Base-by-base conservation (phyloP, 768 basidiomycete genomes). In the Wakefieldia striispora region DNA sequence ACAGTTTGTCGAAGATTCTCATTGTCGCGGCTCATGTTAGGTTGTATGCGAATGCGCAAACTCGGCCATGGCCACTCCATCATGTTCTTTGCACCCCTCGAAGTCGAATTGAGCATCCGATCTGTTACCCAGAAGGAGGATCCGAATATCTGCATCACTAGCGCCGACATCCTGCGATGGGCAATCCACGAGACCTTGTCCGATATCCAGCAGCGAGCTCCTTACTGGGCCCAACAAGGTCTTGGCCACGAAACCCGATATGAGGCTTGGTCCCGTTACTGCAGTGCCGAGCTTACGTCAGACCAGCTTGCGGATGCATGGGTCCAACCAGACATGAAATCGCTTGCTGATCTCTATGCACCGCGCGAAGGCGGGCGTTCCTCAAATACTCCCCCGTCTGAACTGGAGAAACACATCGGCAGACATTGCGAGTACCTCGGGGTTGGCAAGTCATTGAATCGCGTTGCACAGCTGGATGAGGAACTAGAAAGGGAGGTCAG, bases 31-130 rank as follows among this genome's bases (percentile, higher is more conserved):
- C 10, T 3, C 9, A 19, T n/a, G 9, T 2, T 9, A 79, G 78
- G 76, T 12, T 80, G 79, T 43, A 81, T 80, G 79, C 68, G 79
- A 7, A 78, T 80, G 78, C 69, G 79, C 10, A 70, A 69, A 51
- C 68, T 81, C 0, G 79, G 79, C 16, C 55, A 62, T 6, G 73
- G 71, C 0, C 79, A 81, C 45, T 73, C 78, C 4, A 55, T 78
- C 21, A 62, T 74, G 49, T 80, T 80, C 52, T 75, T 76, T 37
- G 77, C 76, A 3, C 72, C 78, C 9, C 60, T 56, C 58, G 79
- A 79, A 40, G 63, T 78, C 4, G 72, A 74, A 45, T 55, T 53
- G 38, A 47, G 51, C 1, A 78, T 80, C 33, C 70, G 73, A 23
- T 46, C 50, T 2, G 43, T 64, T 20, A 49, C 51, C 13, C 38